A percentile compares a stretch with the other conserved stretches of the same genome.
Conservation (phyloP, 2,329 filamentous ascomycete genomes). For the Nakataea oryzae region DNA sequence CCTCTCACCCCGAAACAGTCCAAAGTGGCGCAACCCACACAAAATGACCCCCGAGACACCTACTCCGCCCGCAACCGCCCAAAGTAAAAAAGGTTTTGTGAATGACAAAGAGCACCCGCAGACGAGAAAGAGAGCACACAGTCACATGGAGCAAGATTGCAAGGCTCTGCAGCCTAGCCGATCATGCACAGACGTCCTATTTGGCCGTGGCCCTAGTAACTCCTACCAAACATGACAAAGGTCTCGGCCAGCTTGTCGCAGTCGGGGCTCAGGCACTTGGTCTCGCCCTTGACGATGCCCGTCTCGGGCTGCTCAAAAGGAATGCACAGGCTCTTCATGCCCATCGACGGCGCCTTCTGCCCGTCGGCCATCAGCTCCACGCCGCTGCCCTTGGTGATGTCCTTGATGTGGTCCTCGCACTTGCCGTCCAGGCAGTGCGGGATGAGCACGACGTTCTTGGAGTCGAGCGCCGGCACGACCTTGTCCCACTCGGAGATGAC, state of each 20-base stretch:
- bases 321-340: slow-evolving; percentile 65
- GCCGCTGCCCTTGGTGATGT: slow-evolving; percentile 70
- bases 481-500: slow-evolving; percentile 80
- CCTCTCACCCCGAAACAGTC: not conserved
- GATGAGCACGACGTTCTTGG: slow-evolving; percentile 86
- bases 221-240: slow-evolving; percentile 89
- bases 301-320: slow-evolving; percentile 74
- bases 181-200: not conserved
- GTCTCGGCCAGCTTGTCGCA: slow-evolving; percentile 67
- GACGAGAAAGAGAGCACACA: not conserved
- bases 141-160: not conserved
- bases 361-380: slow-evolving; percentile 35
- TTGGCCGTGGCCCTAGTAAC: slow-evolving; percentile 31
- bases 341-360: slow-evolving; percentile 47
- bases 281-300: slow-evolving; percentile 67
- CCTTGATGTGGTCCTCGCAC: slow-evolving; percentile 94
- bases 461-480: slow-evolving; percentile 80
- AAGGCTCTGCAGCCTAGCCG: not conserved
- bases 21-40: not conserved
- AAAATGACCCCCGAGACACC: not conserved
- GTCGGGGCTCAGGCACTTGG: slow-evolving; percentile 85
- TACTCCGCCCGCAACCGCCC: not conserved
- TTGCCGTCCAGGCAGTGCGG: slow-evolving; percentile 73
- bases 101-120: not conserved
- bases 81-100: too few species aligned